phyloP scores from a whole-genome alignment of 768 basidiomycete species.

The Lentinula detonsa region DNA sequence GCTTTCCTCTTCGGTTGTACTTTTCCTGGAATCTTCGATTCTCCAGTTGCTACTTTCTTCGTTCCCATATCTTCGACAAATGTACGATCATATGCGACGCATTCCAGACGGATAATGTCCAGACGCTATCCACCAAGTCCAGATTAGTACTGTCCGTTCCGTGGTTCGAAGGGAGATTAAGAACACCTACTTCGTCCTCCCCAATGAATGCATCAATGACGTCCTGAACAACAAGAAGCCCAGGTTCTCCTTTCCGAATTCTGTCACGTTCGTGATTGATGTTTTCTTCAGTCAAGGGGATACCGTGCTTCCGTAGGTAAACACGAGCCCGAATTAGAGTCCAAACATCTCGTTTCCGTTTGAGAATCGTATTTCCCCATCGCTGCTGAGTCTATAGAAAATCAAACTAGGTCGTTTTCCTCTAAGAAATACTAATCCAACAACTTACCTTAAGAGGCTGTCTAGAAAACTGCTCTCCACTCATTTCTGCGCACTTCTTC shows the following conservation, averaged over 20 bases:
- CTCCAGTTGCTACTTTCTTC: not conserved
- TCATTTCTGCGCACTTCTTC: not conserved
- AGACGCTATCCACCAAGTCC: not conserved
- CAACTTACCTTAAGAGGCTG: not conserved
- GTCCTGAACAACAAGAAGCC: not conserved
- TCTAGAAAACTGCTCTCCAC: not conserved
- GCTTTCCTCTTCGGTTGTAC: not conserved
- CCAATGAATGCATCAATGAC: not conserved
- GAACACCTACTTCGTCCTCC: not conserved
- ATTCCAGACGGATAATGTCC: not conserved
- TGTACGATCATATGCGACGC: not conserved
- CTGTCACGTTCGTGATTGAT: not conserved
- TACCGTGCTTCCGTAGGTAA: not conserved
- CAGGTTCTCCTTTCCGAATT: not conserved
- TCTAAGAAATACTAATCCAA: not conserved
- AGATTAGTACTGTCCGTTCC: not conserved
- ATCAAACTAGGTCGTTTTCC: not conserved
- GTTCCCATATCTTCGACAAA: not conserved
- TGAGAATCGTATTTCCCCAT: not conserved
- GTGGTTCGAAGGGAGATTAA: not conserved
- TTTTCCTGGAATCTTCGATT: too few relatives aligned
- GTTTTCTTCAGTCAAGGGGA: not conserved
- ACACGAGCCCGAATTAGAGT: not conserved
- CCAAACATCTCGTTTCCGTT: not conserved
- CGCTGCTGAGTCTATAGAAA: not conserved